Evolutionary conservation across 164 flowering plant species (phyloP), one percentile per base, ranked within the genome.

Genomic region (Chimonanthus salicifolius): DNA sequence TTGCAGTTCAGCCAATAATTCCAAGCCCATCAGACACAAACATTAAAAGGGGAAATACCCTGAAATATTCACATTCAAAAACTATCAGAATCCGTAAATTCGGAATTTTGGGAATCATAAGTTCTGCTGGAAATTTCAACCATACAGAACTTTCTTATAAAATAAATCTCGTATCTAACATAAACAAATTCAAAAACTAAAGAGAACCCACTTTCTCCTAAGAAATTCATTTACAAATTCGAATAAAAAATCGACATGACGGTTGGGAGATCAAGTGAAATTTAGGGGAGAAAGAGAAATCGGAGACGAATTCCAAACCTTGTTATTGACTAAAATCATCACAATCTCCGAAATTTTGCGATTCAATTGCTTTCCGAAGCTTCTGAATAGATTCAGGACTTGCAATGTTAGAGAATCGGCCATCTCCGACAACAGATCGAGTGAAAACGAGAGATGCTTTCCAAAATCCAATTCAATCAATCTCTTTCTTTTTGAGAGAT

Each of bases 271-370:
- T 47, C 15, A 16, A 46, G 4, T 20, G n/a, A 6, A 3, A n/a
- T 1, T 6, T 2, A n/a, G 60, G 33, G 11, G 47, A 54, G 4
- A n/a, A n/a, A 71, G 6, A 71, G 21, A 64, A 67, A 3, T 47
- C 3, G 33, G 11, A 68, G 64, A 68, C 16, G 70, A 74, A 74
- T 10, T 8, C 7, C 8, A 45, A 62, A 82, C 84, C 84, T 82
- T 79, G 71, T 75, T 80, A 64, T 79, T 82, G 60, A 65, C 43
- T 64, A 82, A 48, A 77, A 80, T 18, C 75, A 82, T 49, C 48
- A 75, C 3, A 50, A 77, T 47, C 48, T 77, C 74, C 9, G 84
- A 75, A 64, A 80, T 15, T 58, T 75, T 82, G 45, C 75, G 78
- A 65, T 77, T 79, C 74, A 79, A 71, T 0, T 67, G 64, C 66